A percentile compares a stretch with the other conserved stretches of the same genome.
Evolutionary conservation across 345 rosid species (phyloP).

Genomic region (Streptanthus diversifolius): DNA sequence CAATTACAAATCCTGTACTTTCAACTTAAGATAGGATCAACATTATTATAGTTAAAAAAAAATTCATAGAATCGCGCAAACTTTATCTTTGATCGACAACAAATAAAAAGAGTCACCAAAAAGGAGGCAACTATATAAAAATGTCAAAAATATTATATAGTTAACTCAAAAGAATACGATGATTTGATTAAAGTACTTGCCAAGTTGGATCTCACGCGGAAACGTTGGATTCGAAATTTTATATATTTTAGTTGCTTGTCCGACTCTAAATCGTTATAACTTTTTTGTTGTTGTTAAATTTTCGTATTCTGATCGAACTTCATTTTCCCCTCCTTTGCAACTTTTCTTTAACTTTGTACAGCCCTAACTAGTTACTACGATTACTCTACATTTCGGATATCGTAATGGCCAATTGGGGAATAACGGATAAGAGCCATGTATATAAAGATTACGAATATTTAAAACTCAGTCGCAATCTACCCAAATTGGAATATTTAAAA

Average conservation of each 20-base stretch:
- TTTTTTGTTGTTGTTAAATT: background rate
- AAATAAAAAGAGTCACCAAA: background rate
- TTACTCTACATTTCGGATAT: background rate
- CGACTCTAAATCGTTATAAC: background rate
- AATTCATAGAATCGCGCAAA: conserved; percentile 12
- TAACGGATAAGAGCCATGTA: background rate
- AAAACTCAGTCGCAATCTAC: background rate
- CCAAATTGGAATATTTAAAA: background rate
- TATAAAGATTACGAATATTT: background rate
- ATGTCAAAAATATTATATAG: background rate
- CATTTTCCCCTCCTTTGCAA: background rate
- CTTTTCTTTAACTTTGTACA: background rate
- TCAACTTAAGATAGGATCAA: conserved; percentile 32
- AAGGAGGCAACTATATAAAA: background rate
- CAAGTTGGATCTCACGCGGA: conserved; percentile 31
- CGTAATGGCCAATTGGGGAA: background rate
- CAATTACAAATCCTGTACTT: conserved; percentile 31
- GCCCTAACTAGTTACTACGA: background rate
- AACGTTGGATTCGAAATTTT: conserved; percentile 9
- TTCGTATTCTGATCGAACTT: background rate
- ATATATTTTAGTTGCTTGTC: background rate
- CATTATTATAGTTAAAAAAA: background rate
- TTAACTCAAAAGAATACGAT: background rate
- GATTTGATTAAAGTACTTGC: conserved; percentile 13
- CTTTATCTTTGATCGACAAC: conserved; percentile 19